Conservation (phyloP, 176 grass and related monocot species). For the Coix lacrymajobi region DNA sequence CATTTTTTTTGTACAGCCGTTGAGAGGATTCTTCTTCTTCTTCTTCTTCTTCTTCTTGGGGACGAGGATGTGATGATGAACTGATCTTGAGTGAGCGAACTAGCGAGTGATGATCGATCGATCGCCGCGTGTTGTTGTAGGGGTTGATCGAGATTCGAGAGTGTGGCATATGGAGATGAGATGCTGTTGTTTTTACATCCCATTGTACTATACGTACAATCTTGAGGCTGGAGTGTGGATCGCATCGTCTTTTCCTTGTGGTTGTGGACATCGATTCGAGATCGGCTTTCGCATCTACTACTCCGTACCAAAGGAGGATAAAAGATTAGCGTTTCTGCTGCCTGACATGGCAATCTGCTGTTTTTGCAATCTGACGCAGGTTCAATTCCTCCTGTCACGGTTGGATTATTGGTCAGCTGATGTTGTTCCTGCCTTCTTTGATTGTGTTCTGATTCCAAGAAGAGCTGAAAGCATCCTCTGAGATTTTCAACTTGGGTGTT, state of each 20-base stretch:
- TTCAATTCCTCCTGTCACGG: neutral
- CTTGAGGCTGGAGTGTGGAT: neutral
- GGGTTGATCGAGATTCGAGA: neutral
- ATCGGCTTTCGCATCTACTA: neutral
- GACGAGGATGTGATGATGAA: neutral
- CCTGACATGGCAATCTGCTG: too few relatives aligned
- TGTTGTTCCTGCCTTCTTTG: neutral
- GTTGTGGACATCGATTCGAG: neutral
- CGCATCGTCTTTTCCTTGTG: neutral
- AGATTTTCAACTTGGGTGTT: too few relatives aligned
- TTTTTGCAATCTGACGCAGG: too few relatives aligned
- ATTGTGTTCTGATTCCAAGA: too few relatives aligned
- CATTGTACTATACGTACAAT: slow-evolving; percentile 18
- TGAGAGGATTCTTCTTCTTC: neutral
- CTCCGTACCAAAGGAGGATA: too few relatives aligned
- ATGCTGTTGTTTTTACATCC: neutral
- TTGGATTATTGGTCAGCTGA: neutral
- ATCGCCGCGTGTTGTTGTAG: neutral
- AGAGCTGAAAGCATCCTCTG: too few relatives aligned
- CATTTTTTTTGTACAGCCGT: slow-evolving; percentile 33
- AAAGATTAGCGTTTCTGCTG: too few relatives aligned
- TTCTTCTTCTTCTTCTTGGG: neutral
- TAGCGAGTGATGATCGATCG: too few relatives aligned
- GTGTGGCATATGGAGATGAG: neutral
- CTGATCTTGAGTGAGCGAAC: neutral